A percentile compares a stretch with the other conserved stretches of the same genome.
Conservation (phyloP, 139 green algal species). For the Tetraselmis striata region DNA sequence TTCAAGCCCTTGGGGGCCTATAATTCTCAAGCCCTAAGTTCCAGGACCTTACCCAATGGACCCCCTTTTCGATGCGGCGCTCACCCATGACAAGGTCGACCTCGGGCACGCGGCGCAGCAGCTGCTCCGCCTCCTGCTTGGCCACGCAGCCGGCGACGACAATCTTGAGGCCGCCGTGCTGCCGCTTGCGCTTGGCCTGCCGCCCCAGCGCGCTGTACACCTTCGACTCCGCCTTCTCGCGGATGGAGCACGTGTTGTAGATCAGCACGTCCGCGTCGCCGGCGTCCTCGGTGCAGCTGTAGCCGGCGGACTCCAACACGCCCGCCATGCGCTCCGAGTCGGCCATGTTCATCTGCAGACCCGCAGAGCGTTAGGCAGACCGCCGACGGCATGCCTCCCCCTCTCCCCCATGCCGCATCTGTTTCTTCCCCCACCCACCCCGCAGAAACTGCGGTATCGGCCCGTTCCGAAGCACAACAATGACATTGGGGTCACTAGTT, state of each 20-base stretch:
- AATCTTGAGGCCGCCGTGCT: constrained; percentile 67
- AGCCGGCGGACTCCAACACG: constrained; percentile 78
- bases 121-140: constrained; percentile 80
- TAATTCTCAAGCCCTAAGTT: no score
- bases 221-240: constrained; percentile 92
- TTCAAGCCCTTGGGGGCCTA: no score
- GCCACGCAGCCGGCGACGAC: constrained; percentile 88
- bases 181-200: constrained; percentile 78
- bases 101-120: constrained; percentile 91
- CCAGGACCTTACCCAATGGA: no score
- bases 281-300: constrained; percentile 65
- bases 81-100: constrained; percentile 95
- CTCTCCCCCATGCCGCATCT: no score
- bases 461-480: no score
- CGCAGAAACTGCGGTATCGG: no score
- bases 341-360: constrained; percentile 88
- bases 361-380: no score
- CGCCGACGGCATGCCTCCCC: no score
- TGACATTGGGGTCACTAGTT: no score
- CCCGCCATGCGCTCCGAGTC: constrained; percentile 95
- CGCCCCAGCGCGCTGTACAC: constrained; percentile 35
- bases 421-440: no score
- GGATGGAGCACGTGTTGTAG: constrained; percentile 97
- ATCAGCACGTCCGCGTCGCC: constrained; percentile 85
- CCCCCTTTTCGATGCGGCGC: no score